phyloP scores from a whole-genome alignment of 768 basidiomycete species.

The Steccherinum ochraceum region DNA sequence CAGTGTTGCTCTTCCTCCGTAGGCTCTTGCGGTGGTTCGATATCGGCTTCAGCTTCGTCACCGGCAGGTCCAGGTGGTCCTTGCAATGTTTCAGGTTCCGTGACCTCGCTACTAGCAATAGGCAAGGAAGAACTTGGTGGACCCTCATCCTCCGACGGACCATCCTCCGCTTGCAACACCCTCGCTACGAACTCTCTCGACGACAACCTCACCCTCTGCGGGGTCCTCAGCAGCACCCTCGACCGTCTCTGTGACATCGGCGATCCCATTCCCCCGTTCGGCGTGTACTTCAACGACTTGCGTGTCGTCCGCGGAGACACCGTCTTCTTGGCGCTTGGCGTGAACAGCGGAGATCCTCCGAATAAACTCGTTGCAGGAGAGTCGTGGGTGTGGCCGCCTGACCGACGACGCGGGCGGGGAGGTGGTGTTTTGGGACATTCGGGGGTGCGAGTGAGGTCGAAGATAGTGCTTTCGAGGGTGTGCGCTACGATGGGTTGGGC shows the following conservation, averaged over 20 bases:
- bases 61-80: background rate
- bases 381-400: no score
- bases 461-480: background rate
- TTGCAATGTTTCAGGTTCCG: slow-evolving; percentile 20
- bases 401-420: no score
- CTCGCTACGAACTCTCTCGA: background rate
- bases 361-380: background rate
- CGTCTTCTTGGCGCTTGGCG: slow-evolving; percentile 3
- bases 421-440: slow-evolving; percentile 5
- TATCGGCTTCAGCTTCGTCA: slow-evolving; percentile 5
- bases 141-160: background rate
- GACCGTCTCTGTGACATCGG: no score
- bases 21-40: background rate
- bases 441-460: background rate
- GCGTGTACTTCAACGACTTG: no score
- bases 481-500: slow-evolving; percentile 6
- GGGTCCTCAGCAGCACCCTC: no score
- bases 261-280: slow-evolving; percentile 11
- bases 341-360: slow-evolving; percentile 18
- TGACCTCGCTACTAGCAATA: slow-evolving; percentile 40
- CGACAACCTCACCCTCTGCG: background rate
- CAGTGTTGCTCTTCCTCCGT: slow-evolving; percentile 9
- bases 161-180: background rate
- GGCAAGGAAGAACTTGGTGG: slow-evolving; percentile 30
- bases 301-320: background rate